A percentile compares a stretch with the other conserved stretches of the same genome.
phyloP scores from a whole-genome alignment of 352 stramenopile species.

The Peronosclerospora sorghi region DNA sequence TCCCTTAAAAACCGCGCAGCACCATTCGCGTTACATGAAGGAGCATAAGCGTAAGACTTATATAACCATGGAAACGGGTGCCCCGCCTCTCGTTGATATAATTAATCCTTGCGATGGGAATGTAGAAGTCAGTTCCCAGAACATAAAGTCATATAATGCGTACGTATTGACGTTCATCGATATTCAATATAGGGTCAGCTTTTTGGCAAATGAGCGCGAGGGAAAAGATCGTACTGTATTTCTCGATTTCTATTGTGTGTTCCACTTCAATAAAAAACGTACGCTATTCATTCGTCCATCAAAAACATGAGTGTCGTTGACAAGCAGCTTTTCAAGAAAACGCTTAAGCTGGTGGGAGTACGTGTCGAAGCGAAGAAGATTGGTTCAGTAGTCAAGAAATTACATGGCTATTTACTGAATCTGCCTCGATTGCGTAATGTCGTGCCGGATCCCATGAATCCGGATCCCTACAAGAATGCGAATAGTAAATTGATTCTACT shows the following conservation, averaged over 20 bases:
- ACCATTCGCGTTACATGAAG: too few species aligned
- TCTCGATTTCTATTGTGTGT: not conserved
- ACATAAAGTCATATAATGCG: too few species aligned
- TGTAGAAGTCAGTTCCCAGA: too few species aligned
- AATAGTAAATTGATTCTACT: conserved; percentile 64
- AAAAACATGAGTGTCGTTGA: conserved; percentile 37
- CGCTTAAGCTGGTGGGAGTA: conserved; percentile 56
- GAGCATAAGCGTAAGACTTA: too few species aligned
- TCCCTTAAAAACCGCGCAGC: too few species aligned
- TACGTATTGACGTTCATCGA: too few species aligned
- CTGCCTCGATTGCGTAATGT: conserved; percentile 62
- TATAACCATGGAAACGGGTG: too few species aligned
- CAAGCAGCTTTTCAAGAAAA: conserved; percentile 61
- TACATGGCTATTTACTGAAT: conserved; percentile 69
- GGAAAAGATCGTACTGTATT: too few species aligned
- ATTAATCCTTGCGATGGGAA: too few species aligned
- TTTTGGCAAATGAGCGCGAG: too few species aligned
- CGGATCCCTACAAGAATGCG: conserved; percentile 48
- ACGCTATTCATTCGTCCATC: conserved; percentile 10
- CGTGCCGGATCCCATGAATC: conserved; percentile 51
- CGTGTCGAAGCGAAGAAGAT: conserved; percentile 78
- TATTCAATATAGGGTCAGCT: too few species aligned
- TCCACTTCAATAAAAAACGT: conserved; percentile 3
- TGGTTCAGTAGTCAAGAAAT: conserved; percentile 49
- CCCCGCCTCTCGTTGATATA: too few species aligned